Base-by-base conservation (phyloP, 305 asterid genomes). In the Ilex paraguariensis region DNA sequence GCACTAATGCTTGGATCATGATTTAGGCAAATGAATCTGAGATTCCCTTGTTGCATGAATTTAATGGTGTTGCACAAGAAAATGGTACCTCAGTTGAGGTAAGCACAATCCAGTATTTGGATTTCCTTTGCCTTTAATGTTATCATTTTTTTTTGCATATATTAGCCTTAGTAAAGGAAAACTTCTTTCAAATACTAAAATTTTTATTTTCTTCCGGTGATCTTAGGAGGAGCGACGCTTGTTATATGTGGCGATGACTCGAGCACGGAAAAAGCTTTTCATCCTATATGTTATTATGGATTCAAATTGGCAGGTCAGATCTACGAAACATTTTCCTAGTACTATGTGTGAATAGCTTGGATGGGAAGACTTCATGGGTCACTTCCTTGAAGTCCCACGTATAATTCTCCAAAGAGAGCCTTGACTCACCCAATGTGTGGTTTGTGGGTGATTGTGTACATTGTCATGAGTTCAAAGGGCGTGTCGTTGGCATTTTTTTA, bases 161-260 rank as follows among this genome's bases (percentile, higher is more conserved):
- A 51, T 54, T 30, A 17, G 50, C 51, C 57, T 66, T 21, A 21
- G 36, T 67, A 7, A 30, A 55, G 28, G 30, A 31, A 7, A 67
- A 21, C 28, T 21, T 21, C 28, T 21, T 21, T 21, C 28, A 4
- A 16, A 44, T 45, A 44, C 60, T 61, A 13, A 10, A 44, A 3
- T 50, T 60, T 60, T 57, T 31, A 39, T 59, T 21, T 53, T 53
- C 55, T 59, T 36, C 17, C 14, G 40, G 10, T 15, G 59, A 50
- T 46, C 52, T 67, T 70, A 93, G 99, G 97, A 93, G 79, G 99
- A 93, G 80, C 82, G 99, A 68, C 96, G 99, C 61, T 76, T 93
- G 79, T 67, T 93, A n/a, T 93, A 90, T 76, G 97, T 93, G 56
- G 96, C 97, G 16, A 90, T 93, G 94, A 93, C 99, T 45, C 97